Conservation (phyloP, 1,284 basidiomycete species). For the Mycosarcoma maydis region DNA sequence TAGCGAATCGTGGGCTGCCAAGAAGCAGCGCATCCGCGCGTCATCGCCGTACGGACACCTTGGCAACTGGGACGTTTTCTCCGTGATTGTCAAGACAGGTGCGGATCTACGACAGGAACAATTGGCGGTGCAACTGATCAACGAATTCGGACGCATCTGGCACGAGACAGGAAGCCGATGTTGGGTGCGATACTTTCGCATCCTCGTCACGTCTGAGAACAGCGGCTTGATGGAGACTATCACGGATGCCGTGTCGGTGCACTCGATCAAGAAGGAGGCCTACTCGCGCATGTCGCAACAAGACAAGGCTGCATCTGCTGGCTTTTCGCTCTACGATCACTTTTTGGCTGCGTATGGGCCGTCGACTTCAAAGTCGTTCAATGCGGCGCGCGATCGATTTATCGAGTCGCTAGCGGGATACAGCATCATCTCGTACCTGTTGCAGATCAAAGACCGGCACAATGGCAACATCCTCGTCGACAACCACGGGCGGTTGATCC, state of each 20-base stretch:
- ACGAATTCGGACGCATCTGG: conserved; percentile 93
- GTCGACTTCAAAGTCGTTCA: conserved; percentile 48
- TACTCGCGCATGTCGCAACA: conserved; percentile 83
- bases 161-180: conserved; percentile 71
- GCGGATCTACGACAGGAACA: conserved; percentile 97
- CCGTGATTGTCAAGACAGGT: conserved; percentile 98
- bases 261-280: conserved; percentile 98
- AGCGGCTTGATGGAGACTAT: conserved; percentile 76
- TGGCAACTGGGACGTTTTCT: conserved; percentile 81
- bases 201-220: conserved; percentile 90
- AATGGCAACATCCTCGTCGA: conserved; percentile 98
- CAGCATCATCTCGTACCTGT: conserved; percentile 90
- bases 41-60: conserved; percentile 95
- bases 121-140: conserved; percentile 92
- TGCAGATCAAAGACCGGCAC: conserved; percentile 98
- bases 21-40: conserved; percentile 93
- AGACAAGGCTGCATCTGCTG: conserved; percentile 39
- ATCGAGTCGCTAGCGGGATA: conserved; percentile 90
- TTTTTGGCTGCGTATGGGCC: conserved; percentile 61
- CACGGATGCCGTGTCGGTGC: conserved; percentile 95
- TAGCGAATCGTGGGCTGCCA: conserved; percentile 91
- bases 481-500: conserved; percentile 86
- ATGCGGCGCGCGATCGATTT: conserved; percentile 79
- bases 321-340: conserved; percentile 63
- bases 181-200: conserved; percentile 73